Evolutionary conservation across 192 early-diverging fungal species (phyloP).

Genomic region (Backusella macrospora): DNA sequence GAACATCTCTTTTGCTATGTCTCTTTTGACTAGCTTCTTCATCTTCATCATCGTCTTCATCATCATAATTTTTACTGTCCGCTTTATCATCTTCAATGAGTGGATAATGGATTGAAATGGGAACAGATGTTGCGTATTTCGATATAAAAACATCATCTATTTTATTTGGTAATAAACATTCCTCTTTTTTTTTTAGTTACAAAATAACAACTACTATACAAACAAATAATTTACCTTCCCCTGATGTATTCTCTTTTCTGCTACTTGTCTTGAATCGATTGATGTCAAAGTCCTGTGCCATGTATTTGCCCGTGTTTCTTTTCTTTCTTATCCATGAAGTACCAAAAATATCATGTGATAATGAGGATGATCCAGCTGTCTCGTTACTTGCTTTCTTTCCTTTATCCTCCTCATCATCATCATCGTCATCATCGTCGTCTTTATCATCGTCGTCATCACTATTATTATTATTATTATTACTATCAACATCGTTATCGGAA

Average conservation of each 20-base stretch:
- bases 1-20: background rate
- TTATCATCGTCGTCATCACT: background rate
- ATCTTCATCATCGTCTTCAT: background rate
- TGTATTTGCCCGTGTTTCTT: conserved; percentile 13
- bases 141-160: conserved; percentile 3
- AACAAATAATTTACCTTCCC: background rate
- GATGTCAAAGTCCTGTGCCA: background rate
- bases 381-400: background rate
- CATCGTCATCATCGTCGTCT: background rate
- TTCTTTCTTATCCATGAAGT: conserved; percentile 17
- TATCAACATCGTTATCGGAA: background rate
- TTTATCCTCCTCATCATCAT: background rate
- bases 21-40: background rate
- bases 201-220: background rate
- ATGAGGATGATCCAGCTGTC: background rate
- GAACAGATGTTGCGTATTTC: conserved; percentile 27
- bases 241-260: background rate
- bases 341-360: conserved; percentile 1
- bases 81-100: background rate
- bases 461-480: background rate
- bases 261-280: background rate
- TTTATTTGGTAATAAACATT: background rate
- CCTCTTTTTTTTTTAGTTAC: too few species aligned
- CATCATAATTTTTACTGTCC: background rate
- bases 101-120: conserved; percentile 18